phyloP scores from a whole-genome alignment of 768 basidiomycete genomes.

The Leccinum obscurum region DNA sequence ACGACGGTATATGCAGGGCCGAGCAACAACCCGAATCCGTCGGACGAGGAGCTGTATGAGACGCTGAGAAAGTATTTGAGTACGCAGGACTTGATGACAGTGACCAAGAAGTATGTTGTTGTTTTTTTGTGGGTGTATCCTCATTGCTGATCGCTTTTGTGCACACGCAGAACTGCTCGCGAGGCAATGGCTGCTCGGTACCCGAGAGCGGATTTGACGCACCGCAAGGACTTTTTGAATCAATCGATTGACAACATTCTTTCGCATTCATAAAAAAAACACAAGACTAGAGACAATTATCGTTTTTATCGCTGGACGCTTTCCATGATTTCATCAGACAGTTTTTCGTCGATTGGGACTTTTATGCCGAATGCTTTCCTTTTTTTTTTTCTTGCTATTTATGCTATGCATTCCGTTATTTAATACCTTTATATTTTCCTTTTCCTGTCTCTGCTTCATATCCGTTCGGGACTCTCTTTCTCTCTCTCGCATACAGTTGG shows the following conservation, averaged over 20 bases:
- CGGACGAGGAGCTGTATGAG: slow-evolving; percentile 58
- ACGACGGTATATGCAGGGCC: slow-evolving; percentile 54
- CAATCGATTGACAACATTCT: slow-evolving; percentile 66
- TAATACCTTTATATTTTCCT: slow-evolving; percentile 2
- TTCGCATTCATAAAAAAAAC: slow-evolving; percentile 45
- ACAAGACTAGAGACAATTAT: background rate
- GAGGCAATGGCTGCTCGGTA: slow-evolving; percentile 62
- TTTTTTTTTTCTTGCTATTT: background rate
- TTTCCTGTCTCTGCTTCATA: slow-evolving; percentile 3
- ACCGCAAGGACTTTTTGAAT: slow-evolving; percentile 64
- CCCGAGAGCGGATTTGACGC: slow-evolving; percentile 63
- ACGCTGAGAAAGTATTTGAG: slow-evolving; percentile 58
- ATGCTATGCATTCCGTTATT: slow-evolving; percentile 7
- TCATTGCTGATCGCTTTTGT: slow-evolving; percentile 5
- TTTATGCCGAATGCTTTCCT: slow-evolving; percentile 9
- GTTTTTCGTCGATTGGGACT: slow-evolving; percentile 12
- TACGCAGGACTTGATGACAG: slow-evolving; percentile 70
- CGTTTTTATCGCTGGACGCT: slow-evolving; percentile 3
- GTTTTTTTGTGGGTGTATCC: background rate
- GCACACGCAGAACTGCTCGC: slow-evolving; percentile 49
- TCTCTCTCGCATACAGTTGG: background rate
- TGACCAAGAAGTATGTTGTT: slow-evolving; percentile 61
- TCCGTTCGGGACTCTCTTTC: slow-evolving; percentile 14
- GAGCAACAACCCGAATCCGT: slow-evolving; percentile 54
- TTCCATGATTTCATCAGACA: background rate